Evolutionary conservation across 345 rosid genomes (phyloP).

Genomic region (Theobroma cacao): DNA sequence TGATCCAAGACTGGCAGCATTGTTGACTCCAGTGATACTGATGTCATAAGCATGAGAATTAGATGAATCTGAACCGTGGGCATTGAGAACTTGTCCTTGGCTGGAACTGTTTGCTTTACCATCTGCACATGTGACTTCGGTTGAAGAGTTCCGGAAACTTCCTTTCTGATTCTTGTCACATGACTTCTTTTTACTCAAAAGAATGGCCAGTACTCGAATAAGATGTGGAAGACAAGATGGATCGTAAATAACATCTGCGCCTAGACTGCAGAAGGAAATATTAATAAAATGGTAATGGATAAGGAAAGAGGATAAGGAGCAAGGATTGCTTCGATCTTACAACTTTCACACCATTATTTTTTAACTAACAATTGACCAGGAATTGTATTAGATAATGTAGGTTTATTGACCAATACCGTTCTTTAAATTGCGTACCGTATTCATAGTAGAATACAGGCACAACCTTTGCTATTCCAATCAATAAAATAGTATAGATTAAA

Average conservation of each 20-base stretch:
- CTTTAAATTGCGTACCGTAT: neutral
- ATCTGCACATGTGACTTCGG: neutral
- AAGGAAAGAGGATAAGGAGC: neutral
- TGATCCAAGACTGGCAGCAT: constrained; percentile 1
- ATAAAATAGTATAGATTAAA: neutral
- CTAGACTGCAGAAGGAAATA: constrained; percentile 44
- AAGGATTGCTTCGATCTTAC: neutral
- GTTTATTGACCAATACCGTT: neutral
- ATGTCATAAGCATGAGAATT: neutral
- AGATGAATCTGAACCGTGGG: neutral
- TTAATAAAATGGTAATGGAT: neutral
- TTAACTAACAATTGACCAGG: neutral
- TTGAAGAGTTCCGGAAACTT: neutral
- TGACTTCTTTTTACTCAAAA: constrained; percentile 35
- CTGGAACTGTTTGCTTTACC: constrained; percentile 4
- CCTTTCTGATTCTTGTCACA: constrained; percentile 14
- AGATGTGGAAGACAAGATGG: constrained; percentile 72
- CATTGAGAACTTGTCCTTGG: constrained; percentile 6
- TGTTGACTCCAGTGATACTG: neutral
- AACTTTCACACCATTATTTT: neutral
- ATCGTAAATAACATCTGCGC: constrained; percentile 83
- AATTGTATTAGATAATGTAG: neutral
- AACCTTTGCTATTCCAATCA: neutral
- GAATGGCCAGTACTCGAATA: constrained; percentile 50
- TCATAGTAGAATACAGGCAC: neutral